These are phyloP conservation scores for Tulasnella sp. DNA, from an alignment of 768 basidiomycete genomes.

Conservation along the genomic window DNA sequence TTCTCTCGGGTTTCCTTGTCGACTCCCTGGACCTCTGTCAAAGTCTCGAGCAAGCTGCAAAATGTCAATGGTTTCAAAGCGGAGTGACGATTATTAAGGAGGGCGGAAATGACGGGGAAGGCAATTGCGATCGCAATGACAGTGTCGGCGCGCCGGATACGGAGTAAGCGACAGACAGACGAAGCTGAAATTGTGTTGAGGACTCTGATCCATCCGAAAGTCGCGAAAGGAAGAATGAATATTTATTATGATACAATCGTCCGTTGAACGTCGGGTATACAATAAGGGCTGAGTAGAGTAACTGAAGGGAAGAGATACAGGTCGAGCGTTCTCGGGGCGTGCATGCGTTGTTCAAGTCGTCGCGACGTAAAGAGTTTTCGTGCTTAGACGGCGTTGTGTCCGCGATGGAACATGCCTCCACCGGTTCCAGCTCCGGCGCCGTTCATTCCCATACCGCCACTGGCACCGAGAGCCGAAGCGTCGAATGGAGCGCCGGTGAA, in stretches of 20 bases:
- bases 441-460: neutral
- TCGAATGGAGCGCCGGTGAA: slow-evolving; percentile 37
- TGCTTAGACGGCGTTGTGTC: neutral
- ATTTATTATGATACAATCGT: neutral
- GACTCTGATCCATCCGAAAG: too few species aligned
- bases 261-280: neutral
- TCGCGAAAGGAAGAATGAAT: too few species aligned
- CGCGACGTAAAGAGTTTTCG: neutral
- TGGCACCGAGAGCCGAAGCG: slow-evolving; percentile 22
- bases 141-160: too few species aligned
- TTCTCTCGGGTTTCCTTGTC: neutral
- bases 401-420: neutral
- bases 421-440: neutral
- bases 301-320: neutral
- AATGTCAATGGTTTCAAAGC: neutral
- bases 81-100: neutral
- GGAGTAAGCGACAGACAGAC: too few species aligned
- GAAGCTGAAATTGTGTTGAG: too few species aligned
- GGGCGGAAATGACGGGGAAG: neutral
- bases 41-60: neutral
- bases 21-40: neutral
- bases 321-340: neutral
- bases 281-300: neutral
- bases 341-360: neutral
- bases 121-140: too few species aligned